phyloP scores from a whole-genome alignment of 2,329 filamentous ascomycete genomes.

The Keithomyces neogunnii region DNA sequence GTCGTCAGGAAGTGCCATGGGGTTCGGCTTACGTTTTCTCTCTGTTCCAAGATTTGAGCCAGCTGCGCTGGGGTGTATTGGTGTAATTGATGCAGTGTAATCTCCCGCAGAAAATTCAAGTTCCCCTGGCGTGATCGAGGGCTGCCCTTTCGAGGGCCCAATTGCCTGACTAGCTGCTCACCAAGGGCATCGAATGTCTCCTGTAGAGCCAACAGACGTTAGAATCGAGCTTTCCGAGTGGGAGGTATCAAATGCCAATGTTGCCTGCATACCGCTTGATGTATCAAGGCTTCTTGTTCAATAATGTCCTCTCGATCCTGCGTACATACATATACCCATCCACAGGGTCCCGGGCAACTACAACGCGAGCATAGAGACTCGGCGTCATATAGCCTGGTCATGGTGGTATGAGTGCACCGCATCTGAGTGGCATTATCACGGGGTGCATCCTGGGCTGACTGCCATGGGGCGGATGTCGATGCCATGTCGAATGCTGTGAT shows the following conservation, averaged over 20 bases:
- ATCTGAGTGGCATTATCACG: conserved; percentile 17
- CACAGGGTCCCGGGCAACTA: conserved; percentile 43
- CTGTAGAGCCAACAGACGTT: conserved; percentile 8
- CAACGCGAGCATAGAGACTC: conserved; percentile 51
- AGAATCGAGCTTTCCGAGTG: neutral
- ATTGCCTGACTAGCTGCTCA: conserved; percentile 18
- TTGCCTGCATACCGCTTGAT: conserved; percentile 7
- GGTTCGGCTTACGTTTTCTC: conserved; percentile 32
- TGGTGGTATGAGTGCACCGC: conserved; percentile 58
- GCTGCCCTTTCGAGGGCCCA: conserved; percentile 29
- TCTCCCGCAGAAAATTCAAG: conserved; percentile 37
- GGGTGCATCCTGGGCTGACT: neutral
- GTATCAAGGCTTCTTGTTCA: conserved; percentile 17
- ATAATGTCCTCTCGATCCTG: conserved; percentile 48
- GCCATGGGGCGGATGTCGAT: too few species aligned
- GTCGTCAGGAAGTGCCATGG: neutral
- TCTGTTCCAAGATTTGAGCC: conserved; percentile 37
- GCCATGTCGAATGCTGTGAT: too few species aligned
- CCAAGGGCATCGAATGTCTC: conserved; percentile 28
- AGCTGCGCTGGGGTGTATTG: conserved; percentile 41
- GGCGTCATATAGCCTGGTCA: conserved; percentile 55
- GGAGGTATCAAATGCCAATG: neutral
- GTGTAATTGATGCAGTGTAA: conserved; percentile 30
- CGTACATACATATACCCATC: conserved; percentile 68
- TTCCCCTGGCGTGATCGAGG: conserved; percentile 32